These are phyloP conservation scores for Aspergillus sp. DNA, from an alignment of 2,329 filamentous ascomycete species.

Conservation along the genomic window DNA sequence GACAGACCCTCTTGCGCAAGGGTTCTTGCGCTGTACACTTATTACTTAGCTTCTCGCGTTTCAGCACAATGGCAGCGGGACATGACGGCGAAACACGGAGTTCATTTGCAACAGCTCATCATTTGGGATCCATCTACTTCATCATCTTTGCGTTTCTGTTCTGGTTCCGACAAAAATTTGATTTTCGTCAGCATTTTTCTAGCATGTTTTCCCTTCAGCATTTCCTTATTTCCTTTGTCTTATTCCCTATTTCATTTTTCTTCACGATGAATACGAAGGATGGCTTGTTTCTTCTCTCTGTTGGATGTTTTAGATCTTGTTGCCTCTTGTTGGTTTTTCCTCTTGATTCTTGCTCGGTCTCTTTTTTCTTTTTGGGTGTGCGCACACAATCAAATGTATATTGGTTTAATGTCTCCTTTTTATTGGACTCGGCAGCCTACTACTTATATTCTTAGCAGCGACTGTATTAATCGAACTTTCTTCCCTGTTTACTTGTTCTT, in stretches of 20 bases:
- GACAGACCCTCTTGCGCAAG: slow-evolving; percentile 20
- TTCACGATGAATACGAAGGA: slow-evolving; percentile 24
- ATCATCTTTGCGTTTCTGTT: slow-evolving; percentile 10
- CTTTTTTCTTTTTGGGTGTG: slow-evolving; percentile 5
- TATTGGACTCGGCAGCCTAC: slow-evolving; percentile 17
- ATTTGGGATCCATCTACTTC: slow-evolving; percentile 18
- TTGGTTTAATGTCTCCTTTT: slow-evolving; percentile 19
- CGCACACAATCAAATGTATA: slow-evolving; percentile 32
- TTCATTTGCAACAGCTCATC: slow-evolving; percentile 15
- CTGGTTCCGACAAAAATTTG: not conserved
- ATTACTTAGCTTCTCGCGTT: slow-evolving; percentile 22
- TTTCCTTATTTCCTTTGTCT: not conserved
- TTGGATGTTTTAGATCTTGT: slow-evolving; percentile 1
- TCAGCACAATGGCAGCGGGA: slow-evolving; percentile 20
- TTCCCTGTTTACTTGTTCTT: not conserved
- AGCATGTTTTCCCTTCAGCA: slow-evolving; percentile 17
- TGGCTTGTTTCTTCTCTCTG: slow-evolving; percentile 14
- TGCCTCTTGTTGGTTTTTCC: slow-evolving; percentile 7
- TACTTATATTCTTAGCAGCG: slow-evolving; percentile 22
- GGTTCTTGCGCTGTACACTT: slow-evolving; percentile 31
- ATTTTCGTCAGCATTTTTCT: slow-evolving; percentile 19
- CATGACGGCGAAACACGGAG: slow-evolving; percentile 31
- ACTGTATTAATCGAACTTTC: slow-evolving; percentile 37
- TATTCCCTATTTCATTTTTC: not conserved
- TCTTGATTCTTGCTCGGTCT: slow-evolving; percentile 5